A percentile compares a stretch with the other conserved stretches of the same genome.
These are phyloP conservation scores for Boletus reticuloceps DNA, from an alignment of 768 basidiomycete species.

Conservation along the genomic window DNA sequence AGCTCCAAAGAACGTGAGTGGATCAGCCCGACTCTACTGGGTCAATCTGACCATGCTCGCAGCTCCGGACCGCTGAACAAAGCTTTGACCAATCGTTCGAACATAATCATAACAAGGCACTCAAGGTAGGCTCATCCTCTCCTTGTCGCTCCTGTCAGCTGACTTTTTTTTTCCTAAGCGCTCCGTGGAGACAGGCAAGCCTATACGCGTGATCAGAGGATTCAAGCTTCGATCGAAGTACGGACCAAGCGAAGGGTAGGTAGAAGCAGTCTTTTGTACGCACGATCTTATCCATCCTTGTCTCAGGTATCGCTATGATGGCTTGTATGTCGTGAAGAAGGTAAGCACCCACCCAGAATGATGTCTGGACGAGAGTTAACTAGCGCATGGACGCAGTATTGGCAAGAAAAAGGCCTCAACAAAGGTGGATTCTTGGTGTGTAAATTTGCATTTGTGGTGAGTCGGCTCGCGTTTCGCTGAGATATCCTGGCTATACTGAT, in stretches of 20 bases:
- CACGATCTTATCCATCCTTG: not conserved
- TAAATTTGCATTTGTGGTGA: slow-evolving; percentile 80
- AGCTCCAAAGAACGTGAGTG: slow-evolving; percentile 77
- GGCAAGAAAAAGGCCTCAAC: slow-evolving; percentile 73
- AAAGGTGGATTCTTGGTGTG: slow-evolving; percentile 73
- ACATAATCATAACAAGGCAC: slow-evolving; percentile 62
- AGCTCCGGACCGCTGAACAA: slow-evolving; percentile 90
- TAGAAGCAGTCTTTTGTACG: not conserved
- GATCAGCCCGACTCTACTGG: not conserved
- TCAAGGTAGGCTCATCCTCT: slow-evolving; percentile 43
- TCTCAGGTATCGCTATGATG: slow-evolving; percentile 84
- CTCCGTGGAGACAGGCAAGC: slow-evolving; percentile 75
- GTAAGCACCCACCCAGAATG: slow-evolving; percentile 30
- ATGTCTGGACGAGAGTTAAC: not conserved
- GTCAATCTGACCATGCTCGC: not conserved
- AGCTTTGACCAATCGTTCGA: slow-evolving; percentile 83
- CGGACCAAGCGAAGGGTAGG: slow-evolving; percentile 76
- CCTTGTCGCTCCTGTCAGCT: not conserved
- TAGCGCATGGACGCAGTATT: slow-evolving; percentile 45
- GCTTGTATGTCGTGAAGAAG: slow-evolving; percentile 78
- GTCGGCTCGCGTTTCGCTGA: slow-evolving; percentile 7
- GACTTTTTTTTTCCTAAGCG: slow-evolving; percentile 43
- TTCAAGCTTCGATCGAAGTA: slow-evolving; percentile 62
- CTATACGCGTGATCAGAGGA: slow-evolving; percentile 85
- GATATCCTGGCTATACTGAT: not conserved